A percentile compares a stretch with the other conserved stretches of the same genome.
These are phyloP conservation scores for Rosa multiflora DNA, from an alignment of 306 rosid genomes.

Conservation along the genomic window DNA sequence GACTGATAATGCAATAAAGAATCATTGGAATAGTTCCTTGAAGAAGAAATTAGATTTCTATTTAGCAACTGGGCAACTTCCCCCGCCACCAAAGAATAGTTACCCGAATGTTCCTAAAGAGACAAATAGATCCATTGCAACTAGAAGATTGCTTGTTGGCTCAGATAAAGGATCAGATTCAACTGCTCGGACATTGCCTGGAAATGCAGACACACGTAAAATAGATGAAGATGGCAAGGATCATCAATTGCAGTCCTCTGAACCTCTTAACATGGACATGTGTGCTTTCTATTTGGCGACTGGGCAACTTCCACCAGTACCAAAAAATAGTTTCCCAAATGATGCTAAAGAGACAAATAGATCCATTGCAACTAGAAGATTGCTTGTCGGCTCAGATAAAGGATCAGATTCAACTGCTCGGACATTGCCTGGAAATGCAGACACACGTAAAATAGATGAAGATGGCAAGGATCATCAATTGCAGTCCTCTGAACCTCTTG, in stretches of 20 bases:
- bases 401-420: constrained; percentile 60
- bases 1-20: constrained; percentile 97
- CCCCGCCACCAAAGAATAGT: constrained; percentile 66
- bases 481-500: constrained; percentile 42
- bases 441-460: constrained; percentile 44
- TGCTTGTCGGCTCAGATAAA: constrained; percentile 47
- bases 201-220: constrained; percentile 49
- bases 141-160: constrained; percentile 41
- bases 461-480: constrained; percentile 61
- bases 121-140: constrained; percentile 44
- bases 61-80: constrained; percentile 89
- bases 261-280: constrained; percentile 8
- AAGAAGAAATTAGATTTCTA: constrained; percentile 90
- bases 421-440: constrained; percentile 67
- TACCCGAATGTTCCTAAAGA: constrained; percentile 62
- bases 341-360: constrained; percentile 57
- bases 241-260: constrained; percentile 57
- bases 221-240: constrained; percentile 54
- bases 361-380: constrained; percentile 41
- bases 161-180: constrained; percentile 57
- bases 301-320: constrained; percentile 85
- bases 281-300: constrained; percentile 37
- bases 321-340: constrained; percentile 53
- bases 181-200: constrained; percentile 64
- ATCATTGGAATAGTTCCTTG: constrained; percentile 99